Evolutionary conservation across 805 yeast genomes (phyloP).

Genomic region (Spathaspora boniae): DNA sequence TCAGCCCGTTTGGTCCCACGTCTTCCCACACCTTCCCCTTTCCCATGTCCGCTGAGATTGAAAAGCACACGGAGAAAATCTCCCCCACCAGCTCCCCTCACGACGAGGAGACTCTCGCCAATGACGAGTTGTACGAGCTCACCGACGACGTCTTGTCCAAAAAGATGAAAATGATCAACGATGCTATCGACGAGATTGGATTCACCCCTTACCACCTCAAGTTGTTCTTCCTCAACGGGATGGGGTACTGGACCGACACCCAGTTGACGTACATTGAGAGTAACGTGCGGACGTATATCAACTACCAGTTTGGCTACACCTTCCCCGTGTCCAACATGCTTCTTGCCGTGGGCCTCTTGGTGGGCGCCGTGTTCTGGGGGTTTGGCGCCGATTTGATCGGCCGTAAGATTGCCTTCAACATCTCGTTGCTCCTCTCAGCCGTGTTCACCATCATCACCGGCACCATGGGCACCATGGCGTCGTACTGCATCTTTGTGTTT

Average conservation of each 20-base stretch:
- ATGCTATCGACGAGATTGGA: slow-evolving; percentile 60
- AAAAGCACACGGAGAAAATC: slow-evolving; percentile 3
- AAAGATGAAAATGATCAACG: slow-evolving; percentile 45
- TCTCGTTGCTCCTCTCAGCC: slow-evolving; percentile 46
- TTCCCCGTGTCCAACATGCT: slow-evolving; percentile 25
- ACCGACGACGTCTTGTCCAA: slow-evolving; percentile 33
- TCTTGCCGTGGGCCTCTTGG: slow-evolving; percentile 41
- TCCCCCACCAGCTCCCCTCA: neutral
- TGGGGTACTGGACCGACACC: slow-evolving; percentile 36
- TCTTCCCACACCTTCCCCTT: too few relatives aligned
- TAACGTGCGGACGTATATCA: slow-evolving; percentile 22
- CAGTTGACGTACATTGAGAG: slow-evolving; percentile 23
- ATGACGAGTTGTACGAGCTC: slow-evolving; percentile 16
- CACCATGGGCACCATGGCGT: slow-evolving; percentile 46
- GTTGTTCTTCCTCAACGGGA: slow-evolving; percentile 31
- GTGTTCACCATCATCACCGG: slow-evolving; percentile 53
- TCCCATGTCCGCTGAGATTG: too few relatives aligned
- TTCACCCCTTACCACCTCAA: slow-evolving; percentile 32
- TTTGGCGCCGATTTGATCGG: slow-evolving; percentile 54
- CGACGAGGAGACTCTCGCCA: slow-evolving; percentile 2
- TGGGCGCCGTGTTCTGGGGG: slow-evolving; percentile 58
- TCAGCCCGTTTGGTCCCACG: too few relatives aligned
- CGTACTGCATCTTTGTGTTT: slow-evolving; percentile 48
- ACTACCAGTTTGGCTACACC: slow-evolving; percentile 23
- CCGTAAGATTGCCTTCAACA: slow-evolving; percentile 48